Conservation (phyloP, 139 green algal genomes). For the Astrephomene gubernaculifera region DNA sequence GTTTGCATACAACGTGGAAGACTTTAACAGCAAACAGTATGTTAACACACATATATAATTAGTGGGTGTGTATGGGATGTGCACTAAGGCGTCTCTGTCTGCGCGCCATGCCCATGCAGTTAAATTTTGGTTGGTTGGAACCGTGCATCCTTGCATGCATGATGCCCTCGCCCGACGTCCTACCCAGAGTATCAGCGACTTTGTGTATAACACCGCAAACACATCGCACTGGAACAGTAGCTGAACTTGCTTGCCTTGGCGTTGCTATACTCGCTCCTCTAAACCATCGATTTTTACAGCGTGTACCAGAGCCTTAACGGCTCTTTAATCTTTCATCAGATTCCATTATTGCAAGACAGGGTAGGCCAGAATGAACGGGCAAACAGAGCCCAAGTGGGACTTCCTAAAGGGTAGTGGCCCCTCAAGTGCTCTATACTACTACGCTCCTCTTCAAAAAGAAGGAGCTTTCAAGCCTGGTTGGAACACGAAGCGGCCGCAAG, state of each 20-base stretch:
- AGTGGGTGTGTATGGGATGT: no score
- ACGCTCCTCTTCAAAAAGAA: neutral
- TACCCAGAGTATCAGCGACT: no score
- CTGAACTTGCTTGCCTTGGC: neutral
- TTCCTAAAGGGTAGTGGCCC: conserved; percentile 7
- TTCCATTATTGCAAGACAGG: neutral
- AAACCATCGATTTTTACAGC: conserved; percentile 24
- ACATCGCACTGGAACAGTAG: neutral
- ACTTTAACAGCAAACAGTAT: neutral
- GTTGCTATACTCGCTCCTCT: neutral
- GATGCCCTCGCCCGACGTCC: no score
- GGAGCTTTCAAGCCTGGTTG: conserved; percentile 16
- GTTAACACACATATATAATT: neutral
- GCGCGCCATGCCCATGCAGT: neutral
- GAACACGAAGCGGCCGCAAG: neutral
- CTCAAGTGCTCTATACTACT: neutral
- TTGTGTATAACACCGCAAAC: no score
- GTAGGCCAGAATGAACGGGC: neutral
- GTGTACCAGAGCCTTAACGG: no score
- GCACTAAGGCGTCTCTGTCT: neutral
- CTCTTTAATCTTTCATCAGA: neutral
- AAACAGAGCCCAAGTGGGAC: neutral
- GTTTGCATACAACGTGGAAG: neutral
- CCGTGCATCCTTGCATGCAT: no score
- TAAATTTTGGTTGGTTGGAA: no score